phyloP scores from a whole-genome alignment of 2,329 filamentous ascomycete species.

The Verticillium klebahnii region DNA sequence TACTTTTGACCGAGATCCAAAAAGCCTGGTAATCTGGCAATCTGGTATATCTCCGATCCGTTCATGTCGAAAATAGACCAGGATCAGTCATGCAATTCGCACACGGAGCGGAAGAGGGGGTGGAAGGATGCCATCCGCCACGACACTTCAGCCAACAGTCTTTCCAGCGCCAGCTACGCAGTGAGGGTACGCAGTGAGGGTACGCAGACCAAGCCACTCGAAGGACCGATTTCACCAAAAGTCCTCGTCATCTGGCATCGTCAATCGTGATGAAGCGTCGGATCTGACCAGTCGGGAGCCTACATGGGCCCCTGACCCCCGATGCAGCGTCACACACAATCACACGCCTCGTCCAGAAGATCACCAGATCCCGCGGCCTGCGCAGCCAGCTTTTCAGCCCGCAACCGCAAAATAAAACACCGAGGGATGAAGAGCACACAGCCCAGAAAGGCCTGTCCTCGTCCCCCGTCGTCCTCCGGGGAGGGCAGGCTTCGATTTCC shows the following conservation, averaged over 20 bases:
- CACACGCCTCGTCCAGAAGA: background rate
- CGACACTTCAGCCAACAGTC: background rate
- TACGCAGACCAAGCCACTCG: background rate
- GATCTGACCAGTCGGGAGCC: constrained; percentile 1
- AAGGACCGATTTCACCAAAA: background rate
- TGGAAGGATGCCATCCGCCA: background rate
- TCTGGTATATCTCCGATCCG: background rate
- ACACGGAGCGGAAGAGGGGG: background rate
- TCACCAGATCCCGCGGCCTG: background rate
- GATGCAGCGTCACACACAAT: background rate
- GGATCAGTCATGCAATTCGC: background rate
- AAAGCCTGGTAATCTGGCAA: background rate
- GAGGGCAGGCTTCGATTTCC: background rate
- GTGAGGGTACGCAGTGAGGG: background rate
- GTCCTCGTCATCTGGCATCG: background rate
- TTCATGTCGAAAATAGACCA: background rate
- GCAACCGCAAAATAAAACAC: background rate
- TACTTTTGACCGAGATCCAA: background rate
- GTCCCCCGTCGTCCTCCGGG: background rate
- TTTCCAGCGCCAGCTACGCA: background rate
- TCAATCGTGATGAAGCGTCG: background rate
- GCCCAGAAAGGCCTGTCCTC: background rate
- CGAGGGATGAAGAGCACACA: background rate
- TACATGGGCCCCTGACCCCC: background rate
- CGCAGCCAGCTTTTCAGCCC: background rate